phyloP scores from a whole-genome alignment of 805 yeast genomes.

The Wickerhamomyces ciferrii region DNA sequence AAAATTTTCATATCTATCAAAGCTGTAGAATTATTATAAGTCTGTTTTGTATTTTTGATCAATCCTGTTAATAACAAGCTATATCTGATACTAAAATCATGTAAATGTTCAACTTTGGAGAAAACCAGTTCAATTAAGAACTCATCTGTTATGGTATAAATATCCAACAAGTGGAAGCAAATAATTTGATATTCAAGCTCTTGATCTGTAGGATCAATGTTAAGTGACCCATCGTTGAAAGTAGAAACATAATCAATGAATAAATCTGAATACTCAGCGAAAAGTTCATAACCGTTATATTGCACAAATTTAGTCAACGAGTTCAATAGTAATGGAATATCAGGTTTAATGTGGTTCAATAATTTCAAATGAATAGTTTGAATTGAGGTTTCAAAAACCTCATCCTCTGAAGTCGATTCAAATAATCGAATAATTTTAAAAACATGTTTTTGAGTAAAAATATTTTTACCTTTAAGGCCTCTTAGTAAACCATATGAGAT shows the following conservation, averaged over 20 bases:
- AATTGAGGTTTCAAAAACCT: slow-evolving; percentile 40
- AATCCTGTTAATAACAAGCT: slow-evolving; percentile 23
- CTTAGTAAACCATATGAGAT: slow-evolving; percentile 48
- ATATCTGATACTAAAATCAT: slow-evolving; percentile 8
- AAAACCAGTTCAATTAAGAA: slow-evolving; percentile 24
- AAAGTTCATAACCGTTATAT: slow-evolving; percentile 26
- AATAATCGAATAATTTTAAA: slow-evolving; percentile 28
- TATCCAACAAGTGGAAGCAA: slow-evolving; percentile 18
- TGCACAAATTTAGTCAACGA: slow-evolving; percentile 16
- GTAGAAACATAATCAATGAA: slow-evolving; percentile 31
- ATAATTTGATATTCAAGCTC: slow-evolving; percentile 20
- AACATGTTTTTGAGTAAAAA: slow-evolving; percentile 23
- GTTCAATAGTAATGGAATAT: slow-evolving; percentile 15
- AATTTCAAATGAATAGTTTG: slow-evolving; percentile 49
- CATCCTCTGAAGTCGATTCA: slow-evolving; percentile 41
- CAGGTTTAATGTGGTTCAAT: slow-evolving; percentile 32
- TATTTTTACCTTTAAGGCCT: slow-evolving; percentile 35
- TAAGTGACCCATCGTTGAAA: slow-evolving; percentile 7
- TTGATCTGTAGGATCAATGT: not conserved
- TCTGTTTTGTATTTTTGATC: slow-evolving; percentile 12
- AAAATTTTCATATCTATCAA: slow-evolving; percentile 22
- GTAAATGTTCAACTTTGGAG: slow-evolving; percentile 9
- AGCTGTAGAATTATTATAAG: slow-evolving; percentile 17
- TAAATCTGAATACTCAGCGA: slow-evolving; percentile 30
- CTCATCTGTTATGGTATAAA: slow-evolving; percentile 7